Base-by-base conservation (phyloP, 768 basidiomycete species). In the Fomitopsis serialis region DNA sequence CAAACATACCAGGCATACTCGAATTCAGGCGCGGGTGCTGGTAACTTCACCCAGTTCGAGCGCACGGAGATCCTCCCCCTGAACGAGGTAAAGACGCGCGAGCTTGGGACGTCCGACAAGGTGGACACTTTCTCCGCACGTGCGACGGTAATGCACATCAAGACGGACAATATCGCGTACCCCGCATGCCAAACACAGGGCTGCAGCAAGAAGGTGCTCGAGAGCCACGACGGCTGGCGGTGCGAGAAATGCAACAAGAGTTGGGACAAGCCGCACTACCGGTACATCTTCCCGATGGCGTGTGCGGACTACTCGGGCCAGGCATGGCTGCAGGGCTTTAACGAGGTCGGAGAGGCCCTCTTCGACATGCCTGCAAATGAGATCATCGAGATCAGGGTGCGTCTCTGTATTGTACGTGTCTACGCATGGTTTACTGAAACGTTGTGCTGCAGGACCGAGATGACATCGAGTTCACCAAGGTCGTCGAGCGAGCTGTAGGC, bases 281-380 rank as follows among this genome's bases (percentile, higher is more conserved):
- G 88, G 50, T 92, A 89, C 60, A 85, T 96, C 63, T 77, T 98
- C 58, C 79, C 84, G 36, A 76, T 97, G 73, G 90, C 89, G 45
- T 85, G 92, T 2, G 81, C 91, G n/a, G 97, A 99, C 68, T 81
- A 85, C 72, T 89, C 92, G 17, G 85, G 84, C 21, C 91, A 95
- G 68, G 79, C 84, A 17, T 98, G 96, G 96, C 73, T 98, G 43
- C 90, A 91, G 57, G 92, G 89, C 3, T 99, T 99, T 77, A 96
- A 99, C 66, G 96, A 98, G 6, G 82, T 87, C 32, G 97, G 93
- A 4, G 68, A 82, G 49, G 71, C 74, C 3, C 70, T 99, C 15
- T 85, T 98, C 57, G 87, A 82, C 24, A 85, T 82, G 72, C 71
- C 80, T 29, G 96, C 92, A 11, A 81, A 93, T 61, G 85, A 94